A percentile compares a stretch with the other conserved stretches of the same genome.
Evolutionary conservation across 1,139 yeast genomes (phyloP).

Genomic region (Pneumocystis canis): DNA sequence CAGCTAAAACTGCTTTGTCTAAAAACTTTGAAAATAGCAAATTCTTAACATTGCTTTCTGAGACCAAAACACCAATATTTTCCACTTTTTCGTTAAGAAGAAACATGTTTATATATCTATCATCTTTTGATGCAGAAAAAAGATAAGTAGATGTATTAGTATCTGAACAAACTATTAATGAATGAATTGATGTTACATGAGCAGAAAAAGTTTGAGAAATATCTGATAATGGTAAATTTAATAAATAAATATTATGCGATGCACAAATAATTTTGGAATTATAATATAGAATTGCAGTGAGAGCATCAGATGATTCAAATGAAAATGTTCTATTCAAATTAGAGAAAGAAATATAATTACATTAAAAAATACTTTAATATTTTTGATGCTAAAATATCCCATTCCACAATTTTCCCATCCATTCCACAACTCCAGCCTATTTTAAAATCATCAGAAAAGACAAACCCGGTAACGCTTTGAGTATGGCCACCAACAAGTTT

Average conservation of each 20-base stretch:
- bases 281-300: slow-evolving; percentile 42
- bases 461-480: slow-evolving; percentile 30
- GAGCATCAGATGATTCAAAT: slow-evolving; percentile 20
- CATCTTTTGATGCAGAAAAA: slow-evolving; percentile 57
- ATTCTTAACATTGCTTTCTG: slow-evolving; percentile 45
- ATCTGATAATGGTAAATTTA: slow-evolving; percentile 27
- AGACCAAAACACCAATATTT: slow-evolving; percentile 41
- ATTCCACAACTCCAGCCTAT: slow-evolving; percentile 50
- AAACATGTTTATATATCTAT: slow-evolving; percentile 63
- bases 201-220: slow-evolving; percentile 43
- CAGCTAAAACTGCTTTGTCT: slow-evolving; percentile 35
- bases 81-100: slow-evolving; percentile 30
- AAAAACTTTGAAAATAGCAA: slow-evolving; percentile 22
- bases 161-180: slow-evolving; percentile 23
- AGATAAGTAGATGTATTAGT: slow-evolving; percentile 22
- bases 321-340: slow-evolving; percentile 28
- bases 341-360: slow-evolving; percentile 9
- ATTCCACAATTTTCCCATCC: slow-evolving; percentile 47
- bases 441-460: slow-evolving; percentile 35
- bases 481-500: slow-evolving; percentile 40
- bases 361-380: slow-evolving; percentile 30
- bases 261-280: slow-evolving; percentile 31
- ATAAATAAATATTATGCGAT: slow-evolving; percentile 23
- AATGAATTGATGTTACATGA: slow-evolving; percentile 50
- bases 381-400: slow-evolving; percentile 34